Conservation (phyloP, 2,329 filamentous ascomycete species). For the Penicillium sp. region DNA sequence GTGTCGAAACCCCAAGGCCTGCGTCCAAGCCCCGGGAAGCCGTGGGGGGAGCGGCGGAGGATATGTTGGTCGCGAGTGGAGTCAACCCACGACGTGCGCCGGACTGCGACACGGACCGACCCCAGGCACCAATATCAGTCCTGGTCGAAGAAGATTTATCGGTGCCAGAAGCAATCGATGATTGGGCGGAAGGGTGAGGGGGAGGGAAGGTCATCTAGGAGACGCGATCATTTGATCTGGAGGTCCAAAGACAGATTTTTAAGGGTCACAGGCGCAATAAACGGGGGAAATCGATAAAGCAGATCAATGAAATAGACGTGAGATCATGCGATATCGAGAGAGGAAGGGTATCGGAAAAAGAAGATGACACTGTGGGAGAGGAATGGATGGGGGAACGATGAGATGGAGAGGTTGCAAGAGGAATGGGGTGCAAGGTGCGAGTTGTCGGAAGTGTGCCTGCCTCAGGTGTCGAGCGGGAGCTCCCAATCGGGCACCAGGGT, state of each 20-base stretch:
- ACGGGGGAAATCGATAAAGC: constrained; percentile 16
- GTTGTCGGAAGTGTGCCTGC: constrained; percentile 22
- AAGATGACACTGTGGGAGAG: constrained; percentile 17
- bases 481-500: constrained; percentile 13
- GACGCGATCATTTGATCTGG: constrained; percentile 52
- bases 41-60: constrained; percentile 42
- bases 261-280: constrained; percentile 19
- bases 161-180: constrained; percentile 52
- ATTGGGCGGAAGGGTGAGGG: constrained; percentile 52
- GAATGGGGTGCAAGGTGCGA: constrained; percentile 23
- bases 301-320: constrained; percentile 9
- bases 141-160: constrained; percentile 48
- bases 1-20: constrained; percentile 47
- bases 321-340: constrained; percentile 11
- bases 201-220: constrained; percentile 58
- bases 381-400: constrained; percentile 20
- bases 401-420: constrained; percentile 21
- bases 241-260: constrained; percentile 38
- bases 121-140: constrained; percentile 57
- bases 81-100: constrained; percentile 56
- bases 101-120: constrained; percentile 54
- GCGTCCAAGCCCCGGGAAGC: constrained; percentile 42
- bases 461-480: constrained; percentile 23
- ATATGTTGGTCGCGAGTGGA: constrained; percentile 56
- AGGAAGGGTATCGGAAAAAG: constrained; percentile 9